Evolutionary conservation across 495 filamentous ascomycete genomes (phyloP), one percentile per base, ranked within the genome.

Genomic region (Letharia lupina): DNA sequence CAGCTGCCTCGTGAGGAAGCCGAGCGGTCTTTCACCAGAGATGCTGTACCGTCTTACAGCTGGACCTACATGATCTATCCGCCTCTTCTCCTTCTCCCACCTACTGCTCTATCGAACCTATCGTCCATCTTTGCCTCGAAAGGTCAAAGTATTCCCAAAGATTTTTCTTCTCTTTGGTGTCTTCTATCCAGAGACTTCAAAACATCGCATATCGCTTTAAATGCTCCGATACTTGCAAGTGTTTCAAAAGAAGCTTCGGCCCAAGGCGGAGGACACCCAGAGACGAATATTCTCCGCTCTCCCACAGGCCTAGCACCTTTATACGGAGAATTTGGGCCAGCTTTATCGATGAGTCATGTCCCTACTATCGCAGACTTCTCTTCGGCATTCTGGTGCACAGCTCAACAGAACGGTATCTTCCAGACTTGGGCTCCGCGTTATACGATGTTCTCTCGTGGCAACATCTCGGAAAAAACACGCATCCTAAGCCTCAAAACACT

Each of bases 391-490:
- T 97, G 91, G 91, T 78, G 79, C 18, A 83, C 83, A 0, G 82
- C 85, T 9, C 83, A 78, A 35, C 93, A 96, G 72, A 89, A 93
- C 72, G 86, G 86, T 12, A 88, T 97, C 61, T 72, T 75, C n/a
- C 93, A 97, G 75, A 87, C 80, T 40, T 97, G 92, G 92, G 86
- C 91, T 6, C 93, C 93, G 18, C 75, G 84, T 0, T 89, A 90
- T 76, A 96, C 91, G 18, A 96, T 97, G 93, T 97, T 97, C 73
- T 89, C 84, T 10, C 81, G 90, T 2, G 93, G 93, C 12, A 96
- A 96, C 71, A 76, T 96, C 59, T 87, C 82, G n/a, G 93, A 97
- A 75, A 97, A 97, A 70, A 84, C 88, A 1, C 79, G 93, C 13
- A 74, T 97, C 2, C 74, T 93, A 37, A 37, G 47, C 2, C 40